phyloP scores from a whole-genome alignment of 495 filamentous ascomycete genomes.

The Penicilliopsis zonata region DNA sequence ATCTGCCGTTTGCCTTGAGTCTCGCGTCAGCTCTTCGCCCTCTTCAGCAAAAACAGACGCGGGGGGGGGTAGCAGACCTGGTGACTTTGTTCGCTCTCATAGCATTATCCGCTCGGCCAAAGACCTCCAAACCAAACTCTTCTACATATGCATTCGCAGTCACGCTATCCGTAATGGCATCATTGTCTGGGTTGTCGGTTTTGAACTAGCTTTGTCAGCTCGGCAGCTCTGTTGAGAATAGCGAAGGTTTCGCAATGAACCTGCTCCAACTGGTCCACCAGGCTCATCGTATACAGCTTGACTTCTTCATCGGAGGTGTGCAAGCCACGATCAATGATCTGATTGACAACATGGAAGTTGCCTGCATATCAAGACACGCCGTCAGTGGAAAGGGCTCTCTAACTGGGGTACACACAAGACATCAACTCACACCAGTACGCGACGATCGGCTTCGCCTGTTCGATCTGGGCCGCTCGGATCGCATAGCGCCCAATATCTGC shows the following conservation, averaged over 20 bases:
- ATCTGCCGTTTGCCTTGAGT: slow-evolving; percentile 71
- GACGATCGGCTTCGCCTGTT: slow-evolving; percentile 70
- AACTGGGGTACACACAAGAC: not conserved
- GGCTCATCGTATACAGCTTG: slow-evolving; percentile 59
- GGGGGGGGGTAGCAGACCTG: slow-evolving; percentile 37
- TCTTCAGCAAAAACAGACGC: not conserved
- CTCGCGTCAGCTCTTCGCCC: slow-evolving; percentile 7
- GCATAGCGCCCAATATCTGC: slow-evolving; percentile 73
- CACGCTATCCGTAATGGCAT: slow-evolving; percentile 68
- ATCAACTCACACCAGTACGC: slow-evolving; percentile 80
- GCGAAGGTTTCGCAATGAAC: slow-evolving; percentile 10
- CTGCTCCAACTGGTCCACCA: slow-evolving; percentile 89
- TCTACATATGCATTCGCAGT: slow-evolving; percentile 86
- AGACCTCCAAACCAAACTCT: slow-evolving; percentile 82
- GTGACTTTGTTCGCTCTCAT: slow-evolving; percentile 78
- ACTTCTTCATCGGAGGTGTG: slow-evolving; percentile 66
- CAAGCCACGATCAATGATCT: slow-evolving; percentile 69
- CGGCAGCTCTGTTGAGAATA: not conserved
- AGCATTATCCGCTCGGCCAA: slow-evolving; percentile 69
- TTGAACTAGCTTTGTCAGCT: slow-evolving; percentile 44
- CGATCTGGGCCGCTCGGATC: slow-evolving; percentile 70
- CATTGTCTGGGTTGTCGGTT: slow-evolving; percentile 44
- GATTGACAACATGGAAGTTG: slow-evolving; percentile 86
- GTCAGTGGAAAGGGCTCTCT: not conserved
- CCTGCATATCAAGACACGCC: slow-evolving; percentile 34